phyloP scores from a whole-genome alignment of 495 filamentous ascomycete species.

The Penicillium argentinense region DNA sequence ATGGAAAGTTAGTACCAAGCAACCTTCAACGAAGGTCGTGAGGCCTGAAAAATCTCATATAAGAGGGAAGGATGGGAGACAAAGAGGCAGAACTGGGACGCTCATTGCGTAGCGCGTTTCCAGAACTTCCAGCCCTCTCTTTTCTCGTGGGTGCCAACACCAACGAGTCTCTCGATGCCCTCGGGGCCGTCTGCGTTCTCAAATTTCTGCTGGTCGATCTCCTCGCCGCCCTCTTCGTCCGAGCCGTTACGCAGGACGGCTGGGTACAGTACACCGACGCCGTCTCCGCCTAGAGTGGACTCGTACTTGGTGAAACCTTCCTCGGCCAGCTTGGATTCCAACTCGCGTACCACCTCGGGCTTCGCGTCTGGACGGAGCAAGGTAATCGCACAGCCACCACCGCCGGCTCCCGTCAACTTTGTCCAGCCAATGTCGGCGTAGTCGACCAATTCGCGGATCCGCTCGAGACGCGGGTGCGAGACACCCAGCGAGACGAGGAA shows the following conservation, averaged over 20 bases:
- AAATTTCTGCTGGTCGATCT: conserved; percentile 92
- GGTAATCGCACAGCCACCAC: conserved; percentile 93
- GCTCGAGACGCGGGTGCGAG: conserved; percentile 89
- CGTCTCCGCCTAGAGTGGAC: conserved; percentile 86
- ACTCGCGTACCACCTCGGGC: conserved; percentile 49
- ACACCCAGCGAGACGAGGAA: conserved; percentile 85
- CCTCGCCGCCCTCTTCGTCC: conserved; percentile 76
- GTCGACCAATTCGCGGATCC: conserved; percentile 89
- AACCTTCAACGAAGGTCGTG: neutral
- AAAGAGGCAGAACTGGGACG: too few relatives aligned
- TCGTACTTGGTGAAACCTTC: conserved; percentile 84
- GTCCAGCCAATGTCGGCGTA: conserved; percentile 91
- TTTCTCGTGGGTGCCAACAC: conserved; percentile 63
- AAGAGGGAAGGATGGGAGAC: neutral
- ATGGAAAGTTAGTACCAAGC: conserved; percentile 5
- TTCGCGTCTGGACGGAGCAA: conserved; percentile 67
- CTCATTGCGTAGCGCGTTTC: conserved; percentile 48
- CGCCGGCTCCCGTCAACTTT: conserved; percentile 93
- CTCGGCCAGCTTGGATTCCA: conserved; percentile 65
- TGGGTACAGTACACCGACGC: conserved; percentile 89
- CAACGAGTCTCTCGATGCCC: conserved; percentile 69
- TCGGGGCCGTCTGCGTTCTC: conserved; percentile 76
- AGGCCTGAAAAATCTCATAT: neutral
- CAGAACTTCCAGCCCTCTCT: conserved; percentile 94
- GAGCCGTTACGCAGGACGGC: conserved; percentile 75